A percentile compares a stretch with the other conserved stretches of the same genome.
These are phyloP conservation scores for Alternaria tenuissima DNA, from an alignment of 2,329 filamentous ascomycete genomes.

Conservation along the genomic window DNA sequence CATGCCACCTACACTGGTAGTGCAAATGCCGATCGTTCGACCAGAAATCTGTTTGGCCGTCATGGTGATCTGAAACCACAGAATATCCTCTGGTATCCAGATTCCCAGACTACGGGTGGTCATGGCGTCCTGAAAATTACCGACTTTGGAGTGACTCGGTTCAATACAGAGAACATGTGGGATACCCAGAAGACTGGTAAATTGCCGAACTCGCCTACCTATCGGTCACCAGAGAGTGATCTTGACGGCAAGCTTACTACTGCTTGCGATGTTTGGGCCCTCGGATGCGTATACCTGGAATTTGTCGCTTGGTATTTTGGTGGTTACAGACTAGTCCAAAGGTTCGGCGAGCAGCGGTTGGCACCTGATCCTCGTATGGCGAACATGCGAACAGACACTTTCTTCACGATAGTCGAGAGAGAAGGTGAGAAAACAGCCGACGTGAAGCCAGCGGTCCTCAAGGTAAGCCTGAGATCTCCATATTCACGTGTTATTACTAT, in stretches of 20 bases:
- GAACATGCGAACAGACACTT: background rate
- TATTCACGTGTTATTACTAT: too few relatives aligned
- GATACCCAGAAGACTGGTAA: background rate
- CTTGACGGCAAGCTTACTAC: constrained; percentile 22
- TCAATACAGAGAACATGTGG: constrained; percentile 10
- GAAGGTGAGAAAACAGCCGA: background rate
- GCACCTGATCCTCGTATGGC: background rate
- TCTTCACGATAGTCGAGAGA: background rate
- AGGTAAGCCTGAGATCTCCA: background rate
- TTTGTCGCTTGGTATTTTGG: constrained; percentile 36
- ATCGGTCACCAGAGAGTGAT: constrained; percentile 52
- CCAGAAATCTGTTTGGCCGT: constrained; percentile 34
- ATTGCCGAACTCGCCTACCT: constrained; percentile 37
- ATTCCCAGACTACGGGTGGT: background rate
- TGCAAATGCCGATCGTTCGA: background rate
- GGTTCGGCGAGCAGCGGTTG: background rate
- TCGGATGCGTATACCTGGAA: constrained; percentile 43
- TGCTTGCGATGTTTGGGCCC: constrained; percentile 49
- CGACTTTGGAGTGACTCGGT: constrained; percentile 38
- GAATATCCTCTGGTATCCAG: constrained; percentile 47
- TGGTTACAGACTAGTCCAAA: constrained; percentile 4
- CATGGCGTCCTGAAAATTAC: constrained; percentile 40
- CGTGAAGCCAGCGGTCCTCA: constrained; percentile 3
- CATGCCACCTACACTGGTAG: background rate
- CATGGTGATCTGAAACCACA: constrained; percentile 50